phyloP scores from a whole-genome alignment of 2,329 filamentous ascomycete species.

The Endothia cerciana region DNA sequence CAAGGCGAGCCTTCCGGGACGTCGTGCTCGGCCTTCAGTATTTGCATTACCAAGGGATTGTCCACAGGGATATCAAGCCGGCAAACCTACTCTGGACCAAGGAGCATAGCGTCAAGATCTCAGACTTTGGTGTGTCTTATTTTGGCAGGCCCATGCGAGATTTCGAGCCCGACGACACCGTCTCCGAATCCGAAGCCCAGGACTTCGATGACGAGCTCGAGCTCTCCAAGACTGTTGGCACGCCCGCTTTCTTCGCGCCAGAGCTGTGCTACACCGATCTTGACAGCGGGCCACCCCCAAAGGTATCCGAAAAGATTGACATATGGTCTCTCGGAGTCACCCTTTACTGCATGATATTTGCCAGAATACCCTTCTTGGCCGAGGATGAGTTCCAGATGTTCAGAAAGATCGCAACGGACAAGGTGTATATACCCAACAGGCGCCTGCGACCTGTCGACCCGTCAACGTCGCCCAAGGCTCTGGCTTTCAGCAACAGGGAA shows the following conservation, averaged over 20 bases:
- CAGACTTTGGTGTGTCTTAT: conserved; percentile 97
- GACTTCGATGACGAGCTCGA: conserved; percentile 93
- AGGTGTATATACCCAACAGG: conserved; percentile 84
- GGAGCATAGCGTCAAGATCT: conserved; percentile 91
- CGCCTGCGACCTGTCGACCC: conserved; percentile 78
- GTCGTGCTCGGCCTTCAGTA: conserved; percentile 94
- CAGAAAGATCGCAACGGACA: conserved; percentile 85
- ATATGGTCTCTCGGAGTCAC: conserved; percentile 97
- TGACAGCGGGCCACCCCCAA: conserved; percentile 66
- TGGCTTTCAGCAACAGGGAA: conserved; percentile 59
- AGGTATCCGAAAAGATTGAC: conserved; percentile 90
- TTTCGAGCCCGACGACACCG: conserved; percentile 75
- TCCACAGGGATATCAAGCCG: conserved; percentile 84
- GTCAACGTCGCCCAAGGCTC: conserved; percentile 57
- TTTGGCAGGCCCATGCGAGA: conserved; percentile 87
- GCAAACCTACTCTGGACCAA: conserved; percentile 89
- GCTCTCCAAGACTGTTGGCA: conserved; percentile 97
- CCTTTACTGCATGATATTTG: conserved; percentile 92
- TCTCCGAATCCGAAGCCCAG: conserved; percentile 78
- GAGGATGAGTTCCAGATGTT: conserved; percentile 93
- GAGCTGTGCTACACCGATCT: conserved; percentile 91
- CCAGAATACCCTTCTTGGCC: conserved; percentile 89
- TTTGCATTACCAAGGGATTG: conserved; percentile 83
- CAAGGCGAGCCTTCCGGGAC: conserved; percentile 85
- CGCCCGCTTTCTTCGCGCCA: conserved; percentile 95